Conservation (phyloP, 306 rosid species). For the Sindora glabra region DNA sequence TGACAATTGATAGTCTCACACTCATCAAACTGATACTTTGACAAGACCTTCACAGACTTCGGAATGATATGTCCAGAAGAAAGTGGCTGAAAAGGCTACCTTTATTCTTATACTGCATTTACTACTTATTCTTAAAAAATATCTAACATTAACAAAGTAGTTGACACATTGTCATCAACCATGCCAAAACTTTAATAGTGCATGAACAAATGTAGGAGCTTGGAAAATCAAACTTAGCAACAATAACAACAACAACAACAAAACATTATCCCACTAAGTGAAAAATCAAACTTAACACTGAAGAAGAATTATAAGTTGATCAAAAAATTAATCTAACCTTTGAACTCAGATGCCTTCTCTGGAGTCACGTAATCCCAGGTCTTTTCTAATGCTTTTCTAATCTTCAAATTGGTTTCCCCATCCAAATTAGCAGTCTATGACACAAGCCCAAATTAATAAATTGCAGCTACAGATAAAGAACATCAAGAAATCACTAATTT, state of each 20-base stretch:
- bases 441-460: slow-evolving; percentile 7
- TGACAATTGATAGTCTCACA: neutral
- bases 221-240: too few relatives aligned
- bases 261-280: neutral
- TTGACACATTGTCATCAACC: slow-evolving; percentile 3
- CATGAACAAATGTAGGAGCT: neutral
- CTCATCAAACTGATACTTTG: neutral
- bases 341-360: slow-evolving; percentile 75
- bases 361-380: slow-evolving; percentile 88
- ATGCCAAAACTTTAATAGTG: neutral
- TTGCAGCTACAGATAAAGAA: neutral
- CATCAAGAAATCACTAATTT: slow-evolving; percentile 2
- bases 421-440: slow-evolving; percentile 90
- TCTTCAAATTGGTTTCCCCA: slow-evolving; percentile 95
- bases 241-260: neutral
- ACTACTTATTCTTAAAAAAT: neutral
- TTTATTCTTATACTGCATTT: too few relatives aligned
- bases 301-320: slow-evolving; percentile 3
- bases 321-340: too few relatives aligned
- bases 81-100: too few relatives aligned
- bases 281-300: too few relatives aligned
- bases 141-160: neutral
- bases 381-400: slow-evolving; percentile 77
- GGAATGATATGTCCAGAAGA: neutral
- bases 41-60: neutral